phyloP scores from a whole-genome alignment of 805 yeast genomes.

The Candida adriatica region DNA sequence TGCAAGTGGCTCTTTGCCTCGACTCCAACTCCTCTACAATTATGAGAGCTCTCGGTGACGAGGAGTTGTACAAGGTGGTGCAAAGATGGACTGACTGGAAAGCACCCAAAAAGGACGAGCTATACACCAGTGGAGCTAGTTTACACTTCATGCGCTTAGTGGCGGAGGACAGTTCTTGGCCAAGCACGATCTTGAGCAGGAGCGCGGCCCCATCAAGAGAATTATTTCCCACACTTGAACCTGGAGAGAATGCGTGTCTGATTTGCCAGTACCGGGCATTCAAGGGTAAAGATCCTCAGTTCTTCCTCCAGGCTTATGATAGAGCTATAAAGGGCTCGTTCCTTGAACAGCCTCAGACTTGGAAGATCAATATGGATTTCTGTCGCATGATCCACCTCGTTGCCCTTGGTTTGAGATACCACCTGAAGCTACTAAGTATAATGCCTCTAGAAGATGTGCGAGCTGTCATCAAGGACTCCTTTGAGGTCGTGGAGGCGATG shows the following conservation, averaged over 20 bases:
- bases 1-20: constrained; percentile 2
- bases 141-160: neutral
- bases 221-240: neutral
- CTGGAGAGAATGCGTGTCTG: neutral
- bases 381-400: constrained; percentile 1
- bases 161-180: neutral
- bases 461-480: neutral
- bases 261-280: constrained; percentile 2
- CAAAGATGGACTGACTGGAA: too few relatives aligned
- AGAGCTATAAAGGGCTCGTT: constrained; percentile 1
- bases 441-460: neutral
- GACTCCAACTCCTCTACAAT: constrained; percentile 1
- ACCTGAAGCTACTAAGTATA: neutral
- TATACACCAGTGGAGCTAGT: neutral
- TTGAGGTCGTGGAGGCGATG: neutral
- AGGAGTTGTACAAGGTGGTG: neutral
- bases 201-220: neutral
- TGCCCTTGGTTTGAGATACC: neutral
- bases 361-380: constrained; percentile 1
- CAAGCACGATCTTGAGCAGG: neutral
- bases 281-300: neutral
- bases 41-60: neutral
- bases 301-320: constrained; percentile 1
- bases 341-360: neutral
- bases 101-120: too few relatives aligned